These are phyloP conservation scores for Fusarium oligoseptatum DNA, from an alignment of 2,329 filamentous ascomycete genomes.

Conservation along the genomic window DNA sequence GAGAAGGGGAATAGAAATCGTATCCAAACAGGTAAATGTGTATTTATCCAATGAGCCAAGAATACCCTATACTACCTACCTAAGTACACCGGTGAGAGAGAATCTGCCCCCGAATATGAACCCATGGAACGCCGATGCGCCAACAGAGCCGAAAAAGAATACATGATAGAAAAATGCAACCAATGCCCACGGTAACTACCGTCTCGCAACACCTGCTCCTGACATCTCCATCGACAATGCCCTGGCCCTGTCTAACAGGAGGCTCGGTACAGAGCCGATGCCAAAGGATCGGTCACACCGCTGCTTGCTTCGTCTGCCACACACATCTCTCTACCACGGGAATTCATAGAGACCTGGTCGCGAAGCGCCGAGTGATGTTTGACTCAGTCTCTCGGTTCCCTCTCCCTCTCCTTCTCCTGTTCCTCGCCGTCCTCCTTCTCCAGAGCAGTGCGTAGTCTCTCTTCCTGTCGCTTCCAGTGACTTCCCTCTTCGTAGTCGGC, in stretches of 20 bases:
- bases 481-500: slow-evolving; percentile 87
- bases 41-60: not conserved
- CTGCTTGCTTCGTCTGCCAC: not conserved
- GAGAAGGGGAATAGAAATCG: not conserved
- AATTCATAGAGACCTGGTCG: not conserved
- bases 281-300: not conserved
- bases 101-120: not conserved
- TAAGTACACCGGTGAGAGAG: not conserved
- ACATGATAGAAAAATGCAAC: not conserved
- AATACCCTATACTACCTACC: slow-evolving; percentile 27
- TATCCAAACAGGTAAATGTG: not conserved
- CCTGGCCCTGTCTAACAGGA: not conserved
- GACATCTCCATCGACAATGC: not conserved
- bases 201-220: not conserved
- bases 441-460: slow-evolving; percentile 65
- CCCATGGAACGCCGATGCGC: slow-evolving; percentile 24
- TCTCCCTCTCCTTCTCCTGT: slow-evolving; percentile 55
- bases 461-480: slow-evolving; percentile 88
- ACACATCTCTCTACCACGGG: not conserved
- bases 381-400: slow-evolving; percentile 36
- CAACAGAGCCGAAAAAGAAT: not conserved
- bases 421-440: slow-evolving; percentile 56
- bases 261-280: not conserved
- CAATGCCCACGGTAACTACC: not conserved
- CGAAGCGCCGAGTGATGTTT: not conserved